Conservation (phyloP, 176 grass and related monocot genomes). For the Paspalum notatum region DNA sequence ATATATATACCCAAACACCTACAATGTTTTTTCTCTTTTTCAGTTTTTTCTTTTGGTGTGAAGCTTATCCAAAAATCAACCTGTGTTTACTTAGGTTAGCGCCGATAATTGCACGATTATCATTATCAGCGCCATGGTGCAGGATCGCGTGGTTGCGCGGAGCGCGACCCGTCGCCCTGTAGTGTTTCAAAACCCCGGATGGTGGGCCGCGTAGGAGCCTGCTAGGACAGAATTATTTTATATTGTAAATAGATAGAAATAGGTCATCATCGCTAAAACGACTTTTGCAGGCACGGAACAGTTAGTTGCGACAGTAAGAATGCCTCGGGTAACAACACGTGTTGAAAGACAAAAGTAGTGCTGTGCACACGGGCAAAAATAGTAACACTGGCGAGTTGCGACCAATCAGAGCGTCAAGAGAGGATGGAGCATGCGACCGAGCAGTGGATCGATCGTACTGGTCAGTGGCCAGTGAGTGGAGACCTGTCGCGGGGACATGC, state of each 20-base stretch:
- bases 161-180: too few relatives aligned
- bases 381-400: background rate
- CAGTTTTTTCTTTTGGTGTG: too few relatives aligned
- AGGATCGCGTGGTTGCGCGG: too few relatives aligned
- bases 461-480: background rate
- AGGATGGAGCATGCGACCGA: background rate
- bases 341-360: background rate
- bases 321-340: background rate
- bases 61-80: too few relatives aligned
- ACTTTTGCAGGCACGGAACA: background rate
- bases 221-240: background rate
- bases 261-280: background rate
- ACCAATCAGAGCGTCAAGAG: background rate
- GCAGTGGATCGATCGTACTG: background rate
- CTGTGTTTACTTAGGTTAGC: too few relatives aligned
- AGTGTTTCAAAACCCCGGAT: too few relatives aligned
- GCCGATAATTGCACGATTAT: too few relatives aligned
- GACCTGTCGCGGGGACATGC: slow-evolving; percentile 1
- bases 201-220: too few relatives aligned
- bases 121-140: too few relatives aligned
- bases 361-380: background rate
- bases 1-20: too few relatives aligned
- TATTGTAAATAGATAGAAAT: background rate
- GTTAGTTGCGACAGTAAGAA: background rate
- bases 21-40: too few relatives aligned